Percentiles rank a stretch among this genome's conserved stretches.
Evolutionary conservation across 306 rosid genomes (phyloP).

Genomic region (Quercus mongolica): DNA sequence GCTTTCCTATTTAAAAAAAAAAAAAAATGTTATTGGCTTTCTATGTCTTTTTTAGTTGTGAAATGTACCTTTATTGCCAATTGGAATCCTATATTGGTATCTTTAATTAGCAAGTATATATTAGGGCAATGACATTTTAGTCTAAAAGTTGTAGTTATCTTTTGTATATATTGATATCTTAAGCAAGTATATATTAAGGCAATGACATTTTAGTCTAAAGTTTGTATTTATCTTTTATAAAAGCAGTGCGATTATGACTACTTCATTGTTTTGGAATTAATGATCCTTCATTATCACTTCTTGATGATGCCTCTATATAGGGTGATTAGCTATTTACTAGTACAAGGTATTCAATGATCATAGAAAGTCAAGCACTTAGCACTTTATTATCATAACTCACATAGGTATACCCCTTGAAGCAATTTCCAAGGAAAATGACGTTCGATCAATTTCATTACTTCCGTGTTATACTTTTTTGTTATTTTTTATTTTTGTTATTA

Average conservation of each 20-base stretch:
- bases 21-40: too few species aligned
- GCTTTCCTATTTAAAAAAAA: too few species aligned
- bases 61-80: too few species aligned
- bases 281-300: not conserved
- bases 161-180: too few species aligned
- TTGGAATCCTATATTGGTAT: too few species aligned
- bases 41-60: too few species aligned
- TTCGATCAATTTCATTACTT: not conserved
- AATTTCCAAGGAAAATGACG: slow-evolving; percentile 8
- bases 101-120: too few species aligned
- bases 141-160: too few species aligned
- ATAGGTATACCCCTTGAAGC: not conserved
- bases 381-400: not conserved
- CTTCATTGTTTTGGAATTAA: not conserved
- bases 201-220: not conserved
- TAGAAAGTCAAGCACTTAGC: not conserved
- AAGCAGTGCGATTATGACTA: not conserved
- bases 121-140: too few species aligned
- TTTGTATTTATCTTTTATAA: not conserved
- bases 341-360: not conserved
- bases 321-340: not conserved
- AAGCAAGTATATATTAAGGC: not conserved
- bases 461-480: too few species aligned
- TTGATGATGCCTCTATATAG: not conserved
- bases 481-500: too few species aligned